Base-by-base conservation (phyloP, 2,329 filamentous ascomycete genomes). In the Leptographium lundbergii region DNA sequence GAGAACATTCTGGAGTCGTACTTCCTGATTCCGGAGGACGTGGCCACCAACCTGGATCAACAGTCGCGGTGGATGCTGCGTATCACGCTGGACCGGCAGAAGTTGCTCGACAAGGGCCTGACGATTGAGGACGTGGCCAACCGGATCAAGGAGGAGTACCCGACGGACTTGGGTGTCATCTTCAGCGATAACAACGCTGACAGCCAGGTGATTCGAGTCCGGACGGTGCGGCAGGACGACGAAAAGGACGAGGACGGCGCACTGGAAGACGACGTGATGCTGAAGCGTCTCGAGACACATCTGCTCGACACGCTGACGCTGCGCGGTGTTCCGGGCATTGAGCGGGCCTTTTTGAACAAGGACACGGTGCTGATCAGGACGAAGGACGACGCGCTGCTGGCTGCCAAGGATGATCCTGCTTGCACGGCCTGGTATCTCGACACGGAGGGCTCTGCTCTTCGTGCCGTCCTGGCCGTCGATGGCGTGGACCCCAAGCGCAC, bases 151-250 rank as follows among this genome's bases (percentile, higher is more conserved):
- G 84, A 91, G 64, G 86, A 91, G 57, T 99, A 95, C 69, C 81
- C 84, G 24, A 84, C 81, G 62, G 91, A 96, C 71, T 77, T 97
- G 66, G 90, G 90, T 17, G 86, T 99, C 65, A 91, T 99, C 61
- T 96, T 95, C 78, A 96, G 91, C 73, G 94, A 99, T 72, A 94
- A 96, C 77, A 99, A 99, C 71, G 91, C 92, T 11, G 91, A 96
- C 64, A 86, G 95, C 70, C 91, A 95, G 71, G 87, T 97, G 53
- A 90, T 99, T 66, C 94, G 94, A 70, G 87, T 96, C 64, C 88
- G 94, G 64, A 87, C 91, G 67, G 84, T 95, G 62, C 76, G 78
- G 36, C 78, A 83, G 62, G 80, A 82, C 55, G 86, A 87, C 55
- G 83, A 86, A 53, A 87, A 89, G 69, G 87, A 88, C 14, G 88